Conservation (phyloP, 2,329 filamentous ascomycete species). For the Xylariaceae sp. region DNA sequence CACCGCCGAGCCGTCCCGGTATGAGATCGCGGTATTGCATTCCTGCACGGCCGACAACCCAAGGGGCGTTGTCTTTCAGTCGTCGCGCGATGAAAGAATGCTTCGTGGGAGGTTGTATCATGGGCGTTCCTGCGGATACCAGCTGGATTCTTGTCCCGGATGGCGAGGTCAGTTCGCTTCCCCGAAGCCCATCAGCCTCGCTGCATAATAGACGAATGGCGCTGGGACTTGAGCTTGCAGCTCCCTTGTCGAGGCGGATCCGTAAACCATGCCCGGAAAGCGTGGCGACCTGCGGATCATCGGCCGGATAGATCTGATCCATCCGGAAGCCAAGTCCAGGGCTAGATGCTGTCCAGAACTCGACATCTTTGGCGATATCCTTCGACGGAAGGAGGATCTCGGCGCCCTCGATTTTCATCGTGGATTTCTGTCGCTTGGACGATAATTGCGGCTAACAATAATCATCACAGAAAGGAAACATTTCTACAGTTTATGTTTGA, state of each 20-base stretch:
- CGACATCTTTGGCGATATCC: slow-evolving; percentile 17
- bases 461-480: too few species aligned
- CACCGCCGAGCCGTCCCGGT: slow-evolving; percentile 15
- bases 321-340: slow-evolving; percentile 17
- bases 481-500: too few species aligned
- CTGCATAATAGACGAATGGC: slow-evolving; percentile 13
- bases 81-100: slow-evolving; percentile 15
- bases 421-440: too few species aligned
- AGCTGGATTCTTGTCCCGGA: slow-evolving; percentile 15
- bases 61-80: slow-evolving; percentile 15
- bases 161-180: slow-evolving; percentile 14
- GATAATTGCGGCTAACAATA: too few species aligned
- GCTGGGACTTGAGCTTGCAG: background rate
- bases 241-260: slow-evolving; percentile 14
- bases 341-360: slow-evolving; percentile 16
- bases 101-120: slow-evolving; percentile 12
- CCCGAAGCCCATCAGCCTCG: slow-evolving; percentile 2
- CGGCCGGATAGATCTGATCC: slow-evolving; percentile 18
- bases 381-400: slow-evolving; percentile 18
- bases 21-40: slow-evolving; percentile 20
- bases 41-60: slow-evolving; percentile 17
- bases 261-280: slow-evolving; percentile 16
- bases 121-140: slow-evolving; percentile 7
- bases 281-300: slow-evolving; percentile 15
- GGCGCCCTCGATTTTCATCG: slow-evolving; percentile 14